Evolutionary conservation across 1,139 yeast species (phyloP).

Genomic region (Pichia kudriavzevii): DNA sequence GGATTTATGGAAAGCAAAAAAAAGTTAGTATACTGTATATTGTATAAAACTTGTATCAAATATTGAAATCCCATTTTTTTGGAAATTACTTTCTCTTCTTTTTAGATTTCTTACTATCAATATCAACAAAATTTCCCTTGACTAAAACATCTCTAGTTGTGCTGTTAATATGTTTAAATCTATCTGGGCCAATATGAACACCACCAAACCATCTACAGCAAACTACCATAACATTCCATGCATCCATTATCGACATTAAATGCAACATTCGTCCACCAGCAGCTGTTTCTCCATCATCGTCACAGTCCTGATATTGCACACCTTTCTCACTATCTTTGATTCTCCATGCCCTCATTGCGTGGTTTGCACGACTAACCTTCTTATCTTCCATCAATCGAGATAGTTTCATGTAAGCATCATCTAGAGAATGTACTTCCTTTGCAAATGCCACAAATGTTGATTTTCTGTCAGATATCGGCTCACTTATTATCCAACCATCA

Average conservation of each 20-base stretch:
- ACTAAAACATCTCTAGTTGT: slow-evolving; percentile 80
- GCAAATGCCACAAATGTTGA: slow-evolving; percentile 83
- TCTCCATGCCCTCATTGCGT: slow-evolving; percentile 84
- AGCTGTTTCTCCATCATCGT: slow-evolving; percentile 96
- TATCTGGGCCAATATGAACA: slow-evolving; percentile 79
- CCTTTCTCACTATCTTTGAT: slow-evolving; percentile 45
- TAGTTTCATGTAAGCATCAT: slow-evolving; percentile 53
- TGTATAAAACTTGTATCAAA: not conserved
- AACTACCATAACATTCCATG: slow-evolving; percentile 78
- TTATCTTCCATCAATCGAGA: slow-evolving; percentile 52
- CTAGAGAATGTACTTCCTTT: slow-evolving; percentile 48
- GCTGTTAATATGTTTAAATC: slow-evolving; percentile 88
- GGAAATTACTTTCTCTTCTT: slow-evolving; percentile 16
- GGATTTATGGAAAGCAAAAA: slow-evolving; percentile 16
- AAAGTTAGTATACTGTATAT: slow-evolving; percentile 1
- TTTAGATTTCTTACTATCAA: slow-evolving; percentile 15
- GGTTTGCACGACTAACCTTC: slow-evolving; percentile 61
- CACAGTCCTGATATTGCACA: slow-evolving; percentile 70
- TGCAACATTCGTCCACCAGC: slow-evolving; percentile 88
- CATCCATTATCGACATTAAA: slow-evolving; percentile 72
- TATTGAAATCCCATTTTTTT: not conserved
- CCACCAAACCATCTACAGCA: slow-evolving; percentile 97
- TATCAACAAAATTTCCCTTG: slow-evolving; percentile 46
- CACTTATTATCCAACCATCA: slow-evolving; percentile 69
- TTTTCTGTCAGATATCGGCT: slow-evolving; percentile 72